Base-by-base conservation (phyloP, 805 yeast genomes). In the Candida gorgasii region DNA sequence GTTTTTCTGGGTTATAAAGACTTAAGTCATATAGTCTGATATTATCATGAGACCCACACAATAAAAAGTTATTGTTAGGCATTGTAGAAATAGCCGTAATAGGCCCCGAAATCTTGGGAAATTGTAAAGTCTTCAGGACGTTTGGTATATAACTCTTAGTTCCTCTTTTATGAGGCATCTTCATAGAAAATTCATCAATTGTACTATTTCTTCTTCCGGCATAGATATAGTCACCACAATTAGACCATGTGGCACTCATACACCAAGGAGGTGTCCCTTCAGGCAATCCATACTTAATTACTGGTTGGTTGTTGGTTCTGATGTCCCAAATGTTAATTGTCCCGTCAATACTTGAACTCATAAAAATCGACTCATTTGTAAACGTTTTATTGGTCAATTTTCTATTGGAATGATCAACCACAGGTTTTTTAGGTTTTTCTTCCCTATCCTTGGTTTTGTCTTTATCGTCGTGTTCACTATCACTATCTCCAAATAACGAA, bases 31-130 rank as follows among this genome's bases (percentile, higher is more conserved):
- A 93, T 20, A 93, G 66, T 53, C 99, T 73, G 27, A 93, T 82
- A 56, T 93, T 93, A 58, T 93, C 99, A 50, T 76, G 78, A 1
- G 96, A 90, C 0, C 95, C 98, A 61, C 96, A 89, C 12, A 93
- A 66, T 8, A 93, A 52, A 57, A 86, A 92, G 47, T 82, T 74
- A 38, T 79, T 80, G 55, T 89, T 89, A 1, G 96, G 96, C 77
- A 92, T 71, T 3, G 95, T 74, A 24, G 80, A 67, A 1, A 92
- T 80, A 12, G 86, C 80, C 15, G 93, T 81, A 2, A 93, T 96
- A 0, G 97, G 89, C 0, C 99, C 99, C 1, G 95, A 85, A 3
- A 88, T 86, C 32, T 78, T 69, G 0, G 99, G 98, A 61, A 93
- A 84, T 55, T 77, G 81, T 36, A 92, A 65, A 1, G 76, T 62